A percentile compares a stretch with the other conserved stretches of the same genome.
These are phyloP conservation scores for Gossypium sturtianum DNA, from an alignment of 345 rosid species.

Conservation along the genomic window DNA sequence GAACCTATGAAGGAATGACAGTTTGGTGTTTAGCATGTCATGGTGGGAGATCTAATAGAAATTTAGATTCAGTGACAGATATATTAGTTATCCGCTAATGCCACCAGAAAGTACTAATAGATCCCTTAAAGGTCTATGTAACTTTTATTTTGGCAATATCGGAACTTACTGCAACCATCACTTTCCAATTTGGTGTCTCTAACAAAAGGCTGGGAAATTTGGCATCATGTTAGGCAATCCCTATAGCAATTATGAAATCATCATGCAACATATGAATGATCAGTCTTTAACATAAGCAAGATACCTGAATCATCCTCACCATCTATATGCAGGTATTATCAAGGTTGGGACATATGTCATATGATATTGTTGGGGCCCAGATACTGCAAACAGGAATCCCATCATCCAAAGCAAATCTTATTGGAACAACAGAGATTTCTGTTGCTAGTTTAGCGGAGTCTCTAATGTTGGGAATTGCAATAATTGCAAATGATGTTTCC, in stretches of 20 bases:
- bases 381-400: conserved; percentile 96
- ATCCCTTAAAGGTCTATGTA: background rate
- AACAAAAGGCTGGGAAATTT: background rate
- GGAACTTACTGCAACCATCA: background rate
- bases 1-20: background rate
- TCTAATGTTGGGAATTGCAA: conserved; percentile 80
- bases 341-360: conserved; percentile 90
- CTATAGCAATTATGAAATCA: background rate
- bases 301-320: background rate
- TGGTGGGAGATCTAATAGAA: background rate
- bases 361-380: conserved; percentile 81
- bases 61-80: background rate
- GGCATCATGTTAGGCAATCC: background rate
- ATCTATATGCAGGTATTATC: conserved; percentile 57
- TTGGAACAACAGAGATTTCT: conserved; percentile 81
- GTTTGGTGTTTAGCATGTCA: background rate
- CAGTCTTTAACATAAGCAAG: background rate
- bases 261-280: background rate
- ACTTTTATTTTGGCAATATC: background rate
- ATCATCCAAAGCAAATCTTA: conserved; percentile 85
- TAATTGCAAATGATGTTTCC: conserved; percentile 74
- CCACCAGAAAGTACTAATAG: background rate
- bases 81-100: background rate
- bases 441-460: conserved; percentile 90
- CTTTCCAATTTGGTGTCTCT: background rate